Evolutionary conservation across 305 asterid species (phyloP).

Genomic region (Lippia alba): DNA sequence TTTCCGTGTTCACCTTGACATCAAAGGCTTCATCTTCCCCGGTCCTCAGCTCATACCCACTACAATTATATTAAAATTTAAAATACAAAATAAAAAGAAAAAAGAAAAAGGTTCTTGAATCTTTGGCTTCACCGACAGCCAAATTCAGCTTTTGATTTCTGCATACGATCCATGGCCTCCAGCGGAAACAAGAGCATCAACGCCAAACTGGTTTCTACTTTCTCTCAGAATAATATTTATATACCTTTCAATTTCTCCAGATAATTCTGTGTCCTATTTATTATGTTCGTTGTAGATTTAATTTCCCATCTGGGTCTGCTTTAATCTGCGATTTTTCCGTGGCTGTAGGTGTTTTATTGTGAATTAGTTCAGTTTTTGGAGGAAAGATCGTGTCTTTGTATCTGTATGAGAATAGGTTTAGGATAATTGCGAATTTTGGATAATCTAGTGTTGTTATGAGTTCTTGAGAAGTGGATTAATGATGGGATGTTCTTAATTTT

Average conservation of each 20-base stretch:
- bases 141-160: slow-evolving; percentile 19
- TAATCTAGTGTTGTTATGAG: background rate
- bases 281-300: background rate
- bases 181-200: slow-evolving; percentile 77
- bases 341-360: slow-evolving; percentile 13
- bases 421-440: slow-evolving; percentile 9
- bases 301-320: slow-evolving; percentile 29
- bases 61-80: background rate
- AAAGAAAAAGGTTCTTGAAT: background rate
- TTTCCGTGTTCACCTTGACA: no score
- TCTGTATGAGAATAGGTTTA: background rate
- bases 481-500: no score
- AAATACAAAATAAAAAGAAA: no score
- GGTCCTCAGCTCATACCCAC: slow-evolving; percentile 22
- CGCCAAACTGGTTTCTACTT: slow-evolving; percentile 67
- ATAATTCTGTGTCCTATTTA: background rate
- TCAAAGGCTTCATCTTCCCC: background rate
- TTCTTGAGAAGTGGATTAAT: no score
- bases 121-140: slow-evolving; percentile 21
- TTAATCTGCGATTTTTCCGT: slow-evolving; percentile 5
- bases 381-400: slow-evolving; percentile 20
- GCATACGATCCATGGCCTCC: slow-evolving; percentile 47
- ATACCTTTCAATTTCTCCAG: background rate
- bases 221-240: background rate
- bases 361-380: background rate